phyloP scores from a whole-genome alignment of 2,329 filamentous ascomycete species.

The Botrytis fragariae region DNA sequence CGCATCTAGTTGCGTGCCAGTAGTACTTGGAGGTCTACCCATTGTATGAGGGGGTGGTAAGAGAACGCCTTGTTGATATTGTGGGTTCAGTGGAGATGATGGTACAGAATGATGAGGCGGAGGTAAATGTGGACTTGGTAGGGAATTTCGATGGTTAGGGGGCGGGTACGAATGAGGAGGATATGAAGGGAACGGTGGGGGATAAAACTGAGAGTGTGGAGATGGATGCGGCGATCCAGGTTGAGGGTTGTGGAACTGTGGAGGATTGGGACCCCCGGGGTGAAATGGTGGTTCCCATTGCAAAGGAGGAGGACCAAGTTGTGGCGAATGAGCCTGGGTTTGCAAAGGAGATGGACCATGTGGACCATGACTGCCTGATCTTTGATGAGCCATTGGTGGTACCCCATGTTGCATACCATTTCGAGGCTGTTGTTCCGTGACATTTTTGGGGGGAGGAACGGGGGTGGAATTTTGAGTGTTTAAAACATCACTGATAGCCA shows the following conservation, averaged over 20 bases:
- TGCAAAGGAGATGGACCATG: slow-evolving; percentile 34
- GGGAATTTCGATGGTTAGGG: slow-evolving; percentile 27
- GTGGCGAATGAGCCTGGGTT: slow-evolving; percentile 24
- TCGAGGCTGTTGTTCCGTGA: slow-evolving; percentile 21
- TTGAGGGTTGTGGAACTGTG: slow-evolving; percentile 22
- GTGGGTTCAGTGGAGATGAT: slow-evolving; percentile 35
- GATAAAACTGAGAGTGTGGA: slow-evolving; percentile 20
- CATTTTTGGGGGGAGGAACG: slow-evolving; percentile 21
- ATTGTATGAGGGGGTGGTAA: slow-evolving; percentile 33
- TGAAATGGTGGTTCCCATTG: slow-evolving; percentile 36
- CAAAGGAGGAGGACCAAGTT: slow-evolving; percentile 18
- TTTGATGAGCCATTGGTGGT: slow-evolving; percentile 21
- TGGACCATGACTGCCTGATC: slow-evolving; percentile 29
- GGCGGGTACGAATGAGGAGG: slow-evolving; percentile 25
- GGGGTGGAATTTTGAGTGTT: slow-evolving; percentile 29
- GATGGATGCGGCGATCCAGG: slow-evolving; percentile 19
- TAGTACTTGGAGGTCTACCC: slow-evolving; percentile 26
- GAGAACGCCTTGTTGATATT: slow-evolving; percentile 27
- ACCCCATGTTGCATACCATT: slow-evolving; percentile 22
- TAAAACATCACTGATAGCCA: slow-evolving; percentile 33
- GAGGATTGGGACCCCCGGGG: slow-evolving; percentile 21
- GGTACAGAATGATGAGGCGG: slow-evolving; percentile 35
- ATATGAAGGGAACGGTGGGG: slow-evolving; percentile 19
- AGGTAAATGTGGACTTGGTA: slow-evolving; percentile 33
- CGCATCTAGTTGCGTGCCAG: slow-evolving; percentile 34